phyloP scores from a whole-genome alignment of 306 rosid genomes.

The Fragaria nilgerrensis region DNA sequence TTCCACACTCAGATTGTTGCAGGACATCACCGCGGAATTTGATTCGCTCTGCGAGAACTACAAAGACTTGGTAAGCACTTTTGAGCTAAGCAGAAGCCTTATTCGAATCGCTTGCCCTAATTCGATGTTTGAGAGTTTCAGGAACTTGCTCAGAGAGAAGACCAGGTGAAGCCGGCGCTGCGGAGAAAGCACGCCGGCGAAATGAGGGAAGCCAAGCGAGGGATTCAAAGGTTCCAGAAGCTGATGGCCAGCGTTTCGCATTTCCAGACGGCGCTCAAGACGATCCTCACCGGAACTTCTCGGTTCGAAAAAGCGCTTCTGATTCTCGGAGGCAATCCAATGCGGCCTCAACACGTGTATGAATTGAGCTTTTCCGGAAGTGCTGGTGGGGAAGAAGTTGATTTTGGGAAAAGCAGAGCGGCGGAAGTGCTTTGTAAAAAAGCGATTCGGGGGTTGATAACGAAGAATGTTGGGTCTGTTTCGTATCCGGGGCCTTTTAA shows the following conservation, averaged over 20 bases:
- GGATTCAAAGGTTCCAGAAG: constrained; percentile 70
- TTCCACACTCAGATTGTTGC: constrained; percentile 55
- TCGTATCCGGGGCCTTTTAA: constrained; percentile 68
- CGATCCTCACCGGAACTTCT: constrained; percentile 39
- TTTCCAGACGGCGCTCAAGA: constrained; percentile 59
- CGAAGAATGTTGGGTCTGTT: constrained; percentile 73
- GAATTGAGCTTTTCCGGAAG: constrained; percentile 50
- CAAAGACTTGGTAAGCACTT: constrained; percentile 49
- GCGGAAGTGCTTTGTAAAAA: constrained; percentile 75
- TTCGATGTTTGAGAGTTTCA: constrained; percentile 23
- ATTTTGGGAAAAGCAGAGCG: constrained; percentile 61
- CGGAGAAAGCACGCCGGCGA: constrained; percentile 58
- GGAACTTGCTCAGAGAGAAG: constrained; percentile 46
- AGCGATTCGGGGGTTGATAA: constrained; percentile 74
- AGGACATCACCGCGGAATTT: constrained; percentile 68
- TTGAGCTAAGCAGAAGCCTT: background rate
- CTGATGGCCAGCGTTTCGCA: constrained; percentile 54
- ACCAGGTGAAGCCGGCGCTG: constrained; percentile 49
- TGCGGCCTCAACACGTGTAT: constrained; percentile 68
- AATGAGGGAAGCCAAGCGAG: constrained; percentile 74
- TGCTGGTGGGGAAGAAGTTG: constrained; percentile 26
- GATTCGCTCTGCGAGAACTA: constrained; percentile 48
- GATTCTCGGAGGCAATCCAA: constrained; percentile 76
- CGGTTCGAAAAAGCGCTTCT: constrained; percentile 43
- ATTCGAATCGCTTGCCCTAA: constrained; percentile 2